phyloP scores from a whole-genome alignment of 1,284 basidiomycete genomes.

The Ganoderma boninense region DNA sequence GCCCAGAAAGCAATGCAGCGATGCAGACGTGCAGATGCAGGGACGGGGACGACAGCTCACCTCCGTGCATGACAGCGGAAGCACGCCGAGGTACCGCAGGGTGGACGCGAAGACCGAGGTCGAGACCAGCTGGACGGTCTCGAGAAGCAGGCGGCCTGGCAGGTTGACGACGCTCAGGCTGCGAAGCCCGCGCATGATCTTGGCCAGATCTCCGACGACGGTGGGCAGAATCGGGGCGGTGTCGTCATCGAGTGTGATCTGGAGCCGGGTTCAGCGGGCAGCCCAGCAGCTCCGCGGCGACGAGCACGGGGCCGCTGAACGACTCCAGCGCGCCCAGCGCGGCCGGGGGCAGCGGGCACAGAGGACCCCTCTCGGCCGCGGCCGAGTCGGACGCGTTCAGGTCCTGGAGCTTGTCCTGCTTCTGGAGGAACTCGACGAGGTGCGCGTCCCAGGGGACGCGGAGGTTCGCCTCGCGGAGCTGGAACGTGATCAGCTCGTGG shows the following conservation, averaged over 20 bases:
- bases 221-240: conserved; percentile 30
- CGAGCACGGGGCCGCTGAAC: conserved; percentile 40
- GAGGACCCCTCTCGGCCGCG: conserved; percentile 29
- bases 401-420: conserved; percentile 37
- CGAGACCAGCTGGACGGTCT: conserved; percentile 35
- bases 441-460: conserved; percentile 40
- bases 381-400: conserved; percentile 32
- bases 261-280: conserved; percentile 42
- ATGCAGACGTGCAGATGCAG: neutral
- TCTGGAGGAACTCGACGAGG: conserved; percentile 41
- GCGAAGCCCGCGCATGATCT: conserved; percentile 34
- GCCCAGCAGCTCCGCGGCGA: conserved; percentile 38
- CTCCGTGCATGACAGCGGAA: conserved; percentile 37
- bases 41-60: conserved; percentile 32
- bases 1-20: neutral
- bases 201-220: conserved; percentile 35
- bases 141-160: conserved; percentile 34
- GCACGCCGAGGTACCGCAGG: conserved; percentile 41
- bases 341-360: conserved; percentile 26
- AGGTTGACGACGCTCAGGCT: conserved; percentile 38
- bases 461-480: conserved; percentile 38
- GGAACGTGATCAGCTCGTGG: conserved; percentile 36
- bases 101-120: conserved; percentile 33
- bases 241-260: conserved; percentile 37
- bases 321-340: conserved; percentile 36